Evolutionary conservation across 2,329 filamentous ascomycete species (phyloP).

Genomic region (Xylariaceae sp.): DNA sequence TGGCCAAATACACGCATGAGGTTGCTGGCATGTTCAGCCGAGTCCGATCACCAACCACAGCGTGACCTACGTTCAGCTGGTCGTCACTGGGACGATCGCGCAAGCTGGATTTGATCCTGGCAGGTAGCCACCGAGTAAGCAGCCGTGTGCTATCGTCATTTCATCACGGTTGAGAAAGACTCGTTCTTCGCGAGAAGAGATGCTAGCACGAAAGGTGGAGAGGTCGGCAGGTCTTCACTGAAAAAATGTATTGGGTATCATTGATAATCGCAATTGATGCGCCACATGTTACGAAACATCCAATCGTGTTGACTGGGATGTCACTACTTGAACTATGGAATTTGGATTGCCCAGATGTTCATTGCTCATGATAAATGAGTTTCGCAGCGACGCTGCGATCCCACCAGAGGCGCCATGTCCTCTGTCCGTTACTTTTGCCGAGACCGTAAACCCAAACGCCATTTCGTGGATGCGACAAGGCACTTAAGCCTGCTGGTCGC

Average conservation of each 20-base stretch:
- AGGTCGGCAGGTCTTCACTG: background rate
- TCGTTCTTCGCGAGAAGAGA: too few species aligned
- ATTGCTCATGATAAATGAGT: constrained; percentile 10
- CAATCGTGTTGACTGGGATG: constrained; percentile 6
- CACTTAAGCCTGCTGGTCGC: constrained; percentile 63
- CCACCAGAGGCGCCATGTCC: constrained; percentile 12
- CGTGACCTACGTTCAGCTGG: too few species aligned
- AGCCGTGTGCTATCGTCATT: background rate
- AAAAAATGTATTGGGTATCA: constrained; percentile 29
- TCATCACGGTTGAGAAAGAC: background rate
- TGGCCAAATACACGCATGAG: too few species aligned
- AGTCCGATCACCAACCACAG: too few species aligned
- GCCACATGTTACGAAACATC: constrained; percentile 11
- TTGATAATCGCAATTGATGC: constrained; percentile 21
- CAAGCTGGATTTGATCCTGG: too few species aligned
- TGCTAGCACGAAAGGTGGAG: too few species aligned
- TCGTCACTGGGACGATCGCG: too few species aligned
- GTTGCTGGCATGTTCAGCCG: too few species aligned
- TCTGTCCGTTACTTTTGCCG: constrained; percentile 22
- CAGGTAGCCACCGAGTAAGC: too few species aligned
- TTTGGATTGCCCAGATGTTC: constrained; percentile 8
- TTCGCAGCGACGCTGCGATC: constrained; percentile 5
- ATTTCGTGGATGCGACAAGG: constrained; percentile 21
- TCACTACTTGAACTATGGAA: constrained; percentile 13
- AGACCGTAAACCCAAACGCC: constrained; percentile 30